phyloP scores from a whole-genome alignment of 2,329 filamentous ascomycete species.

The Dissoconium aciculare region DNA sequence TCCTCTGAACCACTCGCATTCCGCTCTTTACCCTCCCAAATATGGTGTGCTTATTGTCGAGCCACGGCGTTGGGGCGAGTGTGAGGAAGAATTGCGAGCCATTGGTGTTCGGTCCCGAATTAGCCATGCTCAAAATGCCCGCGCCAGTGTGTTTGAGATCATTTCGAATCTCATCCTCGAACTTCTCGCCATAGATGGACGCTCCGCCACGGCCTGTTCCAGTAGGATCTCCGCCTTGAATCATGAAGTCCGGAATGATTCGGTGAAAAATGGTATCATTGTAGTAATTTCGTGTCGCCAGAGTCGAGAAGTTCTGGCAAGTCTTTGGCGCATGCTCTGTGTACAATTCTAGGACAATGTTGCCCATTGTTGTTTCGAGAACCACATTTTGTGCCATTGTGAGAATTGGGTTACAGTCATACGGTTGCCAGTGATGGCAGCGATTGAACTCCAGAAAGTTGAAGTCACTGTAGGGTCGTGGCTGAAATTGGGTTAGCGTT shows the following conservation, averaged over 20 bases:
- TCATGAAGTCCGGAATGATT: slow-evolving; percentile 92
- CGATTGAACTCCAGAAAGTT: too few species aligned
- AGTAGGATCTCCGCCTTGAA: slow-evolving; percentile 73
- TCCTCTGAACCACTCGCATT: slow-evolving; percentile 66
- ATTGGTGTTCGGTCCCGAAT: slow-evolving; percentile 83
- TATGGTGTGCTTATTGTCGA: slow-evolving; percentile 94
- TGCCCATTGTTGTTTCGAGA: slow-evolving; percentile 78
- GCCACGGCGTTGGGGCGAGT: slow-evolving; percentile 82
- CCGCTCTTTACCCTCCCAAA: slow-evolving; percentile 82
- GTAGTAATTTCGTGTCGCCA: slow-evolving; percentile 76
- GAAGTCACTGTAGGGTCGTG: too few species aligned
- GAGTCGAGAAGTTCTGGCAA: slow-evolving; percentile 54
- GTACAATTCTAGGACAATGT: slow-evolving; percentile 81
- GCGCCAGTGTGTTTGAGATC: slow-evolving; percentile 81
- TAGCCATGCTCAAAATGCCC: slow-evolving; percentile 92
- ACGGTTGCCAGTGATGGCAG: too few species aligned
- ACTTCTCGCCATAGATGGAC: slow-evolving; percentile 85
- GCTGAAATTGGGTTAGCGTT: too few species aligned
- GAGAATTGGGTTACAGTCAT: background rate
- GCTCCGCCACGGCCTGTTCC: slow-evolving; percentile 79
- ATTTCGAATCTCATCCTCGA: slow-evolving; percentile 75
- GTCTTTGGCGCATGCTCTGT: slow-evolving; percentile 61
- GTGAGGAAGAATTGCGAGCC: slow-evolving; percentile 95
- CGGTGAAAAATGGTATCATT: slow-evolving; percentile 75
- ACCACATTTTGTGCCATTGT: slow-evolving; percentile 63